Evolutionary conservation across 345 rosid species (phyloP), one percentile per base, ranked within the genome.

Genomic region (Euphorbia peplus): DNA sequence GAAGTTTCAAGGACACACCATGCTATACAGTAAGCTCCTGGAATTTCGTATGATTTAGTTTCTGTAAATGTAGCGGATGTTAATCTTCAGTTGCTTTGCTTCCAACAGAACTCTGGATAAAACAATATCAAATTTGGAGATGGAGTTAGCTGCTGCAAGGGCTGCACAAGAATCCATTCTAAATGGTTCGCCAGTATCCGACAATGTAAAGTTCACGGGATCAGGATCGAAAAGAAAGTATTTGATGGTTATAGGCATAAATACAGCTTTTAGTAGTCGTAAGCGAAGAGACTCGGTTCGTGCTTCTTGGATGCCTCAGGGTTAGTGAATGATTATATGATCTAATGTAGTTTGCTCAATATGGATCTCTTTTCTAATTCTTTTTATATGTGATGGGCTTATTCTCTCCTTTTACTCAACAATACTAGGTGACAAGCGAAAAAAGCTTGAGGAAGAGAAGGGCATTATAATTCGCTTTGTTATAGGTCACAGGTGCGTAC

Each of bases 251-350:
- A 76, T 93, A 51, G 98, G 98, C 15, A 78, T 93, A 14, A 93
- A 93, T 72, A 88, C 97, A 61, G 98, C 98, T 4, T 93, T 93
- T 77, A 93, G 95, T 73, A 93, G 98, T 84, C 79, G 97, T 62
- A 93, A 89, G 78, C 85, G 96, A 26, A 87, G 98, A 79, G 98
- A 93, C 76, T 91, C 98, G 3, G 90, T 93, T 41, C 95, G 97
- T 72, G 90, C 84, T 51, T 89, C 96, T 66, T 93, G 98, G 98
- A 89, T 93, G 95, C 97, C 97, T 80, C 98, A 83, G 58, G 96
- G 98, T 93, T 72, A 64, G 79, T 72, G 14, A 47, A 68, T 79
- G 9, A 37, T 47, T 56, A 29, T n/a, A n/a, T n/a, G n/a, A n/a
- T n/a, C n/a, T n/a, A 48, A 25, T 48, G 35, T 28, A 26, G 42